Evolutionary conservation across 2,329 filamentous ascomycete genomes (phyloP), one percentile per base, ranked within the genome.

Genomic region (Aspergillus ibericus): DNA sequence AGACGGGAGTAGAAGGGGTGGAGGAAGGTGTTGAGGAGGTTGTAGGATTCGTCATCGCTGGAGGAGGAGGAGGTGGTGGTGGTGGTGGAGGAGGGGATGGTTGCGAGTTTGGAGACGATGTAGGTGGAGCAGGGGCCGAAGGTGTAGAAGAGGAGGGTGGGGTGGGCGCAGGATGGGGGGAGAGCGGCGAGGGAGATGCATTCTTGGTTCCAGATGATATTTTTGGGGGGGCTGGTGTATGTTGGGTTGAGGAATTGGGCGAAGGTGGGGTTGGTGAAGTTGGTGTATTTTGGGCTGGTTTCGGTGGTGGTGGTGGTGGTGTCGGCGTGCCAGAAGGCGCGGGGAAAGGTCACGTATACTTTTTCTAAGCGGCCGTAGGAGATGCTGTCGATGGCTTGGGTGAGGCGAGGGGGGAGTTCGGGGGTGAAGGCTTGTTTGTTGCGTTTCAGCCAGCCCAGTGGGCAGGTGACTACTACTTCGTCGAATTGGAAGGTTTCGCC

Each of bases 121-220:
- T 79, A 62, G 10, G 72, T 68, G 27, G 76, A 72, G 56, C 75
- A 76, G 42, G 78, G 69, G 1, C 80, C 79, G 67, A 81, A 77
- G 47, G 77, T 73, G 69, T 81, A 96, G 82, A 96, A 96, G 25
- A 96, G 83, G 4, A 96, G 82, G 0, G 91, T 96, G 7, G 92
- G 89, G 59, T 96, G 92, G 0, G 88, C 82, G 52, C 79, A 80
- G 1, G 77, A 68, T 0, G 70, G 66, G 0, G 84, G 81, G 2
- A 96, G 80, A 1, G 88, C 85, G 42, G 89, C 87, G 20, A 96
- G 83, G 58, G 93, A 92, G 58, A 96, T 81, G 54, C 86, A 84
- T 76, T 93, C 88, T 73, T 91, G 89, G 61, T 87, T 85, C 90
- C 91, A 95, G 59, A 80, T 75, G 5, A 81, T 66, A 1, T 86